Conservation (phyloP, 805 yeast genomes). For the Yamadazyma kitorensis region DNA sequence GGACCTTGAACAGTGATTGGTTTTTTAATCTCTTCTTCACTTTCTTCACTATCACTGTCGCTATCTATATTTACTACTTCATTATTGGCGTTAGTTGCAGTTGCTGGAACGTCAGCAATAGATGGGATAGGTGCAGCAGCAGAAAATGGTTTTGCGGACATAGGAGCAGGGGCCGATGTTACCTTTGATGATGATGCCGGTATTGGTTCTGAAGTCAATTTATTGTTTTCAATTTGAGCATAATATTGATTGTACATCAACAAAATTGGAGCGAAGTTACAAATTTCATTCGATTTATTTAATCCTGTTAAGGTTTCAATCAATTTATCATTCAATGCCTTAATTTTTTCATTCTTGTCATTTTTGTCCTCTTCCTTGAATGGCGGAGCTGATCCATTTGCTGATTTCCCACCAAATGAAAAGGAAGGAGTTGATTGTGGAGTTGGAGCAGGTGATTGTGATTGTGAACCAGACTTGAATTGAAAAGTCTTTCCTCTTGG, state of each 20-base stretch:
- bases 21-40: conserved; percentile 20
- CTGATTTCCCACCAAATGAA: conserved; percentile 1
- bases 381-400: background rate
- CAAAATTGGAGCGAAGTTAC: conserved; percentile 53
- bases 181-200: background rate
- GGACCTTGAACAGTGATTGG: conserved; percentile 37
- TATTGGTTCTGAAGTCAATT: background rate
- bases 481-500: conserved; percentile 39
- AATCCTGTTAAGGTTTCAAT: conserved; percentile 44
- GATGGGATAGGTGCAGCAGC: conserved; percentile 3
- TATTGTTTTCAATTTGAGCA: conserved; percentile 12
- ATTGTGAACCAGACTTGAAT: conserved; percentile 1
- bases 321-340: conserved; percentile 66
- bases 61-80: background rate
- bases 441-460: too few species aligned
- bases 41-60: conserved; percentile 27
- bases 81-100: background rate
- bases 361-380: background rate
- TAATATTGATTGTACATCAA: conserved; percentile 59
- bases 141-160: background rate
- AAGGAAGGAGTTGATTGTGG: background rate
- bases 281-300: conserved; percentile 44
- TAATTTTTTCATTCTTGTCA: conserved; percentile 44
- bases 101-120: conserved; percentile 1
- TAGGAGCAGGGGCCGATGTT: conserved; percentile 1